Evolutionary conservation across 2,329 filamentous ascomycete genomes (phyloP).

Genomic region (Fusarium torulosum): DNA sequence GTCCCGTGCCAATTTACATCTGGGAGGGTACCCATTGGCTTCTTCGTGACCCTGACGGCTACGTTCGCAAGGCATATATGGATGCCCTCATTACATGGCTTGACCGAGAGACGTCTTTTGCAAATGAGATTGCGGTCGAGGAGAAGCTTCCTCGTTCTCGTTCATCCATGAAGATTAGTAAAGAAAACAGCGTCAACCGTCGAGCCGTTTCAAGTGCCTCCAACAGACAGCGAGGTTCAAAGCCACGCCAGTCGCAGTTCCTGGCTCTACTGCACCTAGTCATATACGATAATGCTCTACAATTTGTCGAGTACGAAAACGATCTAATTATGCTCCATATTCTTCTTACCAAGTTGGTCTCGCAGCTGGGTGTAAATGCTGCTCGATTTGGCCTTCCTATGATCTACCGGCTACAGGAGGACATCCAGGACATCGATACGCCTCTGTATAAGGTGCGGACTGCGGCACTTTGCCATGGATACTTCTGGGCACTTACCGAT

Average conservation of each 20-base stretch:
- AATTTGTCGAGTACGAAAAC: slow-evolving; percentile 76
- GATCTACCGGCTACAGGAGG: slow-evolving; percentile 89
- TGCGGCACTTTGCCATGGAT: slow-evolving; percentile 88
- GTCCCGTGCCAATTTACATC: slow-evolving; percentile 80
- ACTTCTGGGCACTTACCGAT: slow-evolving; percentile 84
- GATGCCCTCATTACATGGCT: slow-evolving; percentile 89
- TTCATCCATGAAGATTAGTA: slow-evolving; percentile 57
- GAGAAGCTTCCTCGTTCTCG: slow-evolving; percentile 63
- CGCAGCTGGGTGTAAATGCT: slow-evolving; percentile 85
- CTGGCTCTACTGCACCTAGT: slow-evolving; percentile 85
- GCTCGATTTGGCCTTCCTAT: slow-evolving; percentile 84
- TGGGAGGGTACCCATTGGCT: slow-evolving; percentile 99
- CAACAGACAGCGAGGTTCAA: slow-evolving; percentile 66
- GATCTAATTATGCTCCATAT: slow-evolving; percentile 84
- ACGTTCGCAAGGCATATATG: slow-evolving; percentile 86
- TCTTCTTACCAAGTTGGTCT: slow-evolving; percentile 79
- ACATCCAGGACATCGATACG: slow-evolving; percentile 75
- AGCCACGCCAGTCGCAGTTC: slow-evolving; percentile 74
- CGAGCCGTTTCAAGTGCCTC: slow-evolving; percentile 78
- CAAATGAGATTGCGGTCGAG: slow-evolving; percentile 73
- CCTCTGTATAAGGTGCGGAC: slow-evolving; percentile 81
- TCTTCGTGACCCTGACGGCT: slow-evolving; percentile 80
- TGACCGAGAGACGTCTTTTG: slow-evolving; percentile 78
- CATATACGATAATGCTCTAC: slow-evolving; percentile 88
- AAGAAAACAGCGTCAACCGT: slow-evolving; percentile 63